These are phyloP conservation scores for Hippophae rhamnoides DNA, from an alignment of 306 rosid genomes.

Conservation along the genomic window DNA sequence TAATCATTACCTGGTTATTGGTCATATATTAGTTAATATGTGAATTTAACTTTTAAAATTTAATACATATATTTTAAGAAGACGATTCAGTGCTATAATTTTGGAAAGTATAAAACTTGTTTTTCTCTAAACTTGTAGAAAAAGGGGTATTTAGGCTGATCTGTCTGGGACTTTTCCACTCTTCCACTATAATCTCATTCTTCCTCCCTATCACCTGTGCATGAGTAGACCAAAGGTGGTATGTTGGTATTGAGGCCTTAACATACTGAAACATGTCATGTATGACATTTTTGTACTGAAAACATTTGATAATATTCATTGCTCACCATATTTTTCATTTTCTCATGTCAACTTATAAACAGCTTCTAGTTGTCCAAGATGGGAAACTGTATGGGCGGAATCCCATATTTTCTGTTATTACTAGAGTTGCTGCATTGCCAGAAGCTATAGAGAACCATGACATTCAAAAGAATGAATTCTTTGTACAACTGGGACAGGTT, in stretches of 20 bases:
- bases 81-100: background rate
- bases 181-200: too few relatives aligned
- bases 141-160: too few relatives aligned
- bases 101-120: too few relatives aligned
- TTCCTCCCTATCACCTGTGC: too few relatives aligned
- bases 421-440: constrained; percentile 73
- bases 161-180: too few relatives aligned
- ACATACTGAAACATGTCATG: background rate
- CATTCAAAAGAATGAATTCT: constrained; percentile 58
- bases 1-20: background rate
- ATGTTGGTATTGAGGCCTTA: background rate
- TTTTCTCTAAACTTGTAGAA: background rate
- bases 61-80: background rate
- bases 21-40: background rate
- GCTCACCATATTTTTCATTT: constrained; percentile 21
- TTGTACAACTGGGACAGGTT: constrained; percentile 86
- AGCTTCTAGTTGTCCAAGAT: constrained; percentile 83
- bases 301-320: background rate
- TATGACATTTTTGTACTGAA: background rate
- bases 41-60: background rate
- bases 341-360: constrained; percentile 35
- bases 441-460: constrained; percentile 59
- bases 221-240: too few relatives aligned
- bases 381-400: constrained; percentile 82
- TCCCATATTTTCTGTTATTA: constrained; percentile 56